Base-by-base conservation (phyloP, 2,329 filamentous ascomycete species). In the Plenodomus biglobosus region DNA sequence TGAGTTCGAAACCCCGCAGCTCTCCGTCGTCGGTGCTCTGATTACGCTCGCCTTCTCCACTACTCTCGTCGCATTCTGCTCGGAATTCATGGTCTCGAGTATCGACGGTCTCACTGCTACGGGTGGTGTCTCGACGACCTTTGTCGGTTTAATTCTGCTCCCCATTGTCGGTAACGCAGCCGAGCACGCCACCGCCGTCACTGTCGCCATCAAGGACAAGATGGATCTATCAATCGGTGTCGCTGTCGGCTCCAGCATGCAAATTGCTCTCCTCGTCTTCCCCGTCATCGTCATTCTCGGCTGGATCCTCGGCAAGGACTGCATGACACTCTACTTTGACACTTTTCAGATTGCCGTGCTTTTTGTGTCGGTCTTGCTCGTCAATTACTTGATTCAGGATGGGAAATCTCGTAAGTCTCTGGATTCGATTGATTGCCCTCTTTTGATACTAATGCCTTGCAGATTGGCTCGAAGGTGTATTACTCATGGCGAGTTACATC, bases 251-350 rank as follows among this genome's bases (percentile, higher is more conserved):
- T 83, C 80, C 1, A 82, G 79, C 56, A 83, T 85, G 77, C 83
- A 86, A 64, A 85, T 86, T 59, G 83, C 83, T 0, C 72, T 86
- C 18, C 72, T 86, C 22, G 81, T 86, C 24, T 72, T 85, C 44
- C 83, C 83, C 1, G 65, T 86, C 36, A 76, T 81, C 58, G 78
- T 85, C 18, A 75, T 85, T 35, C 75, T 86, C 43, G 82, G 81
- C 44, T 86, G 83, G 83, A 78, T 79, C 47, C 76, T 81, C 43
- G 80, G 80, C 44, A 76, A 81, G 16, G 75, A 81, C 41, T 73
- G 78, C 32, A 85, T 87, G 89, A 89, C 85, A 17, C 80, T 95
- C 4, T 86, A 86, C 69, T 94, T 96, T 68, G 90, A 95, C 65
- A 85, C 85, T 1, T 96, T 96, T 77, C 90, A 96, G 74, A 85